Percentiles rank a stretch among this genome's conserved stretches.
These are phyloP conservation scores for Saksenaea oblongispora DNA, from an alignment of 371 early-diverging fungal species.

Conservation along the genomic window DNA sequence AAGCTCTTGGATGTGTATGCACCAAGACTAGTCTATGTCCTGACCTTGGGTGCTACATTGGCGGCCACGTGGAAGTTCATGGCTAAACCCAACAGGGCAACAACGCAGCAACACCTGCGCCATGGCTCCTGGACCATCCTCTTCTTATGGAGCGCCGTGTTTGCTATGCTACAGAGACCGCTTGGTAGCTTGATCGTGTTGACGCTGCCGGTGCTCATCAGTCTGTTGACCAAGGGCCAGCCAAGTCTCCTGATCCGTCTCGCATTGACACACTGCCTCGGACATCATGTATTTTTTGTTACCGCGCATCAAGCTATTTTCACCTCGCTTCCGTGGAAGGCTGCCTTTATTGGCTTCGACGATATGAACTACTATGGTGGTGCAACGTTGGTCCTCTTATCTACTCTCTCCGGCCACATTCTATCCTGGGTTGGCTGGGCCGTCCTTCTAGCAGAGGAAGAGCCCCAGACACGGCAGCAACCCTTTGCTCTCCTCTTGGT, in stretches of 20 bases:
- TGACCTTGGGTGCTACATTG: slow-evolving; percentile 7
- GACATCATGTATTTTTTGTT: slow-evolving; percentile 78
- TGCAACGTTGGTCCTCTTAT: slow-evolving; percentile 73
- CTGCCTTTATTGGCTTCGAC: slow-evolving; percentile 83
- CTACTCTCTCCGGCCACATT: slow-evolving; percentile 76
- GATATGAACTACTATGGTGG: slow-evolving; percentile 72
- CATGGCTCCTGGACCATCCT: slow-evolving; percentile 14
- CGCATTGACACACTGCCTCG: slow-evolving; percentile 45
- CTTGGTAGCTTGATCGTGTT: slow-evolving; percentile 29
- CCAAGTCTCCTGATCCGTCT: slow-evolving; percentile 15
- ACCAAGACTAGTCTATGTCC: slow-evolving; percentile 30
- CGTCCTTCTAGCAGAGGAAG: slow-evolving; percentile 21
- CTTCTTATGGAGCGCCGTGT: slow-evolving; percentile 23
- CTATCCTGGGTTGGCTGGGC: slow-evolving; percentile 48
- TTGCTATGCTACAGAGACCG: slow-evolving; percentile 45
- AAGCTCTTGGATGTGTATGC: slow-evolving; percentile 29
- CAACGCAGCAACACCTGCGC: neutral
- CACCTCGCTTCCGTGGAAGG: slow-evolving; percentile 87
- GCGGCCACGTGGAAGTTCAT: neutral
- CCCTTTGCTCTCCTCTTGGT: slow-evolving; percentile 31
- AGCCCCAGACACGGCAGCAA: neutral
- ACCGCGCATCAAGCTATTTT: slow-evolving; percentile 93
- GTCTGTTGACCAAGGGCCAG: slow-evolving; percentile 9
- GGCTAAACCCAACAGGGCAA: neutral
- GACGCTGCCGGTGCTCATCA: slow-evolving; percentile 17